Base-by-base conservation (phyloP, 306 rosid genomes). In the Gastrolobium bilobum region DNA sequence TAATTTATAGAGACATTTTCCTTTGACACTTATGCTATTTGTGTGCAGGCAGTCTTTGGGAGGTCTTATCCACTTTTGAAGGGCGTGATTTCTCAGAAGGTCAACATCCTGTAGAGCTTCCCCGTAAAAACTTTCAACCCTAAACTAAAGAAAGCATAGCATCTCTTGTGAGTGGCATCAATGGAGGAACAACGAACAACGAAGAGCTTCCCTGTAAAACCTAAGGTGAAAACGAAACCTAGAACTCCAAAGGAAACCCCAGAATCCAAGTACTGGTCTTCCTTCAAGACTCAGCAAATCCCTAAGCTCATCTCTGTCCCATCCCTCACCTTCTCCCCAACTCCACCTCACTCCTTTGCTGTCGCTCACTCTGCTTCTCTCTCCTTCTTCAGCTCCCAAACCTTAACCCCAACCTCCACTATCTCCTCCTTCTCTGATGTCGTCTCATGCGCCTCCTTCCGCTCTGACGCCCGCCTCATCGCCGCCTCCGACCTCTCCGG, bases 401-500 rank as follows among this genome's bases (percentile, higher is more conserved):
- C 86, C 50, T 68, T 90, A 48, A 67, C 98, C 34, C 56, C 82
- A 43, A 54, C 84, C 69, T 63, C 91, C 81, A 83, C 82, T 26
- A 82, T 96, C 84, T 74, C 89, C 42, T 84, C 91, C 84, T 89
- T 90, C 84, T 31, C 57, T 15, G 98, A 96, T 78, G 81, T 86
- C 30, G 99, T 96, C 7, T 53, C 97, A 29, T 88, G 80, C 20
- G 84, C 88, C n/a, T 91, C 97, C 2, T 93, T 89, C 80, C 97
- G 97, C 74, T 82, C 79, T 51, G 99, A 93, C 42, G 89, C 90
- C 51, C 92, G 73, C 73, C 94, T 91, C 80, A 44, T 93, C 56
- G 99, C 98, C 51, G 96, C 97, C 44, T 81, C 93, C 0, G 97
- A 93, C 63, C 83, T 91, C 81, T 90, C 96, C 4, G 99, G 98